Percentiles rank a stretch among this genome's conserved stretches.
These are phyloP conservation scores for Fistulifera pelliculosa DNA, from an alignment of 108 stramenopile genomes.

Conservation along the genomic window DNA sequence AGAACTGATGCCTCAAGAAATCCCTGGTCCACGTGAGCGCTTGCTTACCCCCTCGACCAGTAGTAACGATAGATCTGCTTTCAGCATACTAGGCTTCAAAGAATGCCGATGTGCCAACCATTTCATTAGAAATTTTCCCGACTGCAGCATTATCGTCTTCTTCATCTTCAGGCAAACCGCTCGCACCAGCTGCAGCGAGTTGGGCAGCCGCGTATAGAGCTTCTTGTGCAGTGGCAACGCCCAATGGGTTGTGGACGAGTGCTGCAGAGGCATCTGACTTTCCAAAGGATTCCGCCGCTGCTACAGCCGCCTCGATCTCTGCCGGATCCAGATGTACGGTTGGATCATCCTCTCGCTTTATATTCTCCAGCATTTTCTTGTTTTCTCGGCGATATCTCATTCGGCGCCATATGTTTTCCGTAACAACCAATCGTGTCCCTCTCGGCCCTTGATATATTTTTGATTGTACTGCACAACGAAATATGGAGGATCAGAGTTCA, in stretches of 20 bases:
- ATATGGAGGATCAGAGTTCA: too few species aligned
- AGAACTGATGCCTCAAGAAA: too few species aligned
- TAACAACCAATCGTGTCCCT: conserved; percentile 78
- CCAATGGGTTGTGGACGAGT: conserved; percentile 24
- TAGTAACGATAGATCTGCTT: too few species aligned
- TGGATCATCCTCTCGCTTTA: background rate
- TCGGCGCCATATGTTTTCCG: conserved; percentile 85
- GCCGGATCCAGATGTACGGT: conserved; percentile 4
- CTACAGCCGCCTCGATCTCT: conserved; percentile 50
- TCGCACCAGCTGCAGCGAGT: conserved; percentile 30
- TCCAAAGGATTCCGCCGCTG: conserved; percentile 35
- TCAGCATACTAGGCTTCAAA: too few species aligned
- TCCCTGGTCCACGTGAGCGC: too few species aligned
- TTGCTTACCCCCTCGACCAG: too few species aligned
- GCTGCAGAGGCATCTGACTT: conserved; percentile 6
- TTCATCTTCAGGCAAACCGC: background rate
- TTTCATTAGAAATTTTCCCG: too few species aligned
- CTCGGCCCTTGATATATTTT: conserved; percentile 69
- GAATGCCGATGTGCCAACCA: too few species aligned
- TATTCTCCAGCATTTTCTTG: conserved; percentile 20
- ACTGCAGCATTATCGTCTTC: too few species aligned
- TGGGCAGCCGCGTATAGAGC: conserved; percentile 55
- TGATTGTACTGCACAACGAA: conserved; percentile 55
- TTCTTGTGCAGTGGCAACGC: conserved; percentile 17
- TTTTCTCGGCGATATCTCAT: conserved; percentile 87